Base-by-base conservation (phyloP, 2,329 filamentous ascomycete species). In the Ilyonectria mors-panacis region DNA sequence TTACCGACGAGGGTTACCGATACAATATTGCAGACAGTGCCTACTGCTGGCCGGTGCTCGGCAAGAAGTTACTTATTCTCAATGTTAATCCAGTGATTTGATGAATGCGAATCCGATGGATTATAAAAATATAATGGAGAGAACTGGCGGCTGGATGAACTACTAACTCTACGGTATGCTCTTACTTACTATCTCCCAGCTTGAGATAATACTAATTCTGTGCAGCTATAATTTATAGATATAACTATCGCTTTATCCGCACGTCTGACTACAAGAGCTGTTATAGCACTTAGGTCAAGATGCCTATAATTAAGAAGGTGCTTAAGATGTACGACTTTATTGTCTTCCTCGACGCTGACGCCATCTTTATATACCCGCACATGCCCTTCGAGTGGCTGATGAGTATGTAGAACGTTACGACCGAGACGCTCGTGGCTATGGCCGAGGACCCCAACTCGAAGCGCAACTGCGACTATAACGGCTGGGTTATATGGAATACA, bases 361-460 rank as follows among this genome's bases (percentile, higher is more conserved):
- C 79, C 19, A 78, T 81, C 7, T 78, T 85, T 57, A 75, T 78
- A 1, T 77, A 85, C 60, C 78, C 81, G 1, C 78, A 84, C 37
- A 71, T 86, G 1, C 84, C 84, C 3, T 65, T 85, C 17, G 84
- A 86, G 74, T 86, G 83, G 81, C 78, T 86, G 7, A 79, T 86
- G 71, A 84, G 84, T 70, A 78, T 82, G 45, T 86, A 84, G 84
- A 78, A 81, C 60, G 77, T 85, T 53, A 78, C 75, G 10, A 66
- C 74, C 1, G 71, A 80, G 2, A 85, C 82, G 0, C 78, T 84
- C 13, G 73, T 85, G 60, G 82, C 85, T 62, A 82, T 85, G 78
- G 80, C 84, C 42, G 77, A 82, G 62, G 84, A 86, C 58, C 83
- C 84, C 7, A 77, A 82, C 58, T 70, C 70, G 19, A 21, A 59